Evolutionary conservation across 179 eudicot species (phyloP).

Genomic region (Silene coronaria): DNA sequence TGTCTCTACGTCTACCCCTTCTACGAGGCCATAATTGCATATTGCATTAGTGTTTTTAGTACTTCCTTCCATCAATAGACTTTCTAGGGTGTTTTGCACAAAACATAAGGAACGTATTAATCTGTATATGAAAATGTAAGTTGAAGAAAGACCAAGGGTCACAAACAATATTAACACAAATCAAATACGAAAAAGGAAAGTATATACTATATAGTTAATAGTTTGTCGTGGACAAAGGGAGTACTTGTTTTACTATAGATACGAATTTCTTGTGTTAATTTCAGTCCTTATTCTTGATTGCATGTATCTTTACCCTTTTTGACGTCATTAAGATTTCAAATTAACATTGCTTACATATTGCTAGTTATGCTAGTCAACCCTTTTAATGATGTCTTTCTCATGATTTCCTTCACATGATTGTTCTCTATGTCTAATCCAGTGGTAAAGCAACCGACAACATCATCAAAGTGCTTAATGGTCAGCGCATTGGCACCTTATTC

Average conservation of each 20-base stretch:
- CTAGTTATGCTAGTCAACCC: too few relatives aligned
- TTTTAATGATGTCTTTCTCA: not conserved
- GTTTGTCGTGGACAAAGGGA: not conserved
- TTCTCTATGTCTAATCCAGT: constrained; percentile 36
- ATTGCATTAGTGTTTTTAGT: not conserved
- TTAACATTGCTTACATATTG: not conserved
- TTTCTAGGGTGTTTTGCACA: not conserved
- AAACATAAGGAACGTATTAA: not conserved
- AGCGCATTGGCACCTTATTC: constrained; percentile 75
- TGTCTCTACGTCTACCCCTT: not conserved
- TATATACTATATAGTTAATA: too few relatives aligned
- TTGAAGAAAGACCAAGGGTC: not conserved
- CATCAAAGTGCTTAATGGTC: constrained; percentile 63
- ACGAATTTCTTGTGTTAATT: not conserved
- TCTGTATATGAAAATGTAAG: not conserved
- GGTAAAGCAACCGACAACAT: constrained; percentile 70
- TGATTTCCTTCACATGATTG: constrained; percentile 10
- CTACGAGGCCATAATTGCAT: not conserved
- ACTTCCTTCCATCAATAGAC: not conserved
- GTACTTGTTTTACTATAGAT: not conserved
- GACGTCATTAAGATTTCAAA: not conserved
- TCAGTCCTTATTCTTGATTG: not conserved
- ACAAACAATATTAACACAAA: not conserved
- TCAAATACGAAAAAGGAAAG: not conserved
- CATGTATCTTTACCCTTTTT: not conserved